Evolutionary conservation across 495 filamentous ascomycete genomes (phyloP), one percentile per base, ranked within the genome.

Genomic region (Stereocaulon alpinum): DNA sequence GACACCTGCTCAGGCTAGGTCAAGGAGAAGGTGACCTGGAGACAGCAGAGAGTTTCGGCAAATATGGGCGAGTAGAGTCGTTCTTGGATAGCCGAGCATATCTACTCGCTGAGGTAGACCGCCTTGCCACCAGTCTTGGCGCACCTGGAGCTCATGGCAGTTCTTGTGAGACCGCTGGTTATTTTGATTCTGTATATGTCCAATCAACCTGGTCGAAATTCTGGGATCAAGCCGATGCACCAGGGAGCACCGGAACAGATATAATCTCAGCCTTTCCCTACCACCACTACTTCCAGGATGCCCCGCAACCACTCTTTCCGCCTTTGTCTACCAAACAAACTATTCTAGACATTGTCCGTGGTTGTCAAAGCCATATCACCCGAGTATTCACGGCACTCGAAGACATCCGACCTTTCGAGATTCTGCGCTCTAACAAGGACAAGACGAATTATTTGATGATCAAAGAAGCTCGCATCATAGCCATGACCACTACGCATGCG

Each of bases 401-500:
- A 63, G 93, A 96, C 67, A 91, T 96, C 56, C 79, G 88, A 54
- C 94, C 93, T 3, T 97, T 99, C 64, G 93, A 99, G 73, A 91
- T 99, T 40, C 73, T 99, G 55, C 82, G 90, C 42, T 83, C 83
- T 40, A 84, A 89, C 42, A 83, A 88, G 47, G 93, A 97, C 68
- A 95, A 91, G 69, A 88, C 90, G 34, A 96, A 97, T 69, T 97
- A 96, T 67, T 82, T 99, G 7, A 81, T 99, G 15, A 83, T 91
- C 7, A 97, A 92, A 66, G 93, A 97, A 69, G 93, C 93, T 14
- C 84, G 93, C 6, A 90, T 99, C 50, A 87, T 99, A 62, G 93
- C 93, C 55, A 97, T 97, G 94, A 99, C 93, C 11, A 90, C 89
- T 3, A 99, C 93, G 1, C 93, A 99, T 72, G 94, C 93, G 12